These are phyloP conservation scores for Melaleuca alternifolia DNA, from an alignment of 345 rosid genomes.

Conservation along the genomic window DNA sequence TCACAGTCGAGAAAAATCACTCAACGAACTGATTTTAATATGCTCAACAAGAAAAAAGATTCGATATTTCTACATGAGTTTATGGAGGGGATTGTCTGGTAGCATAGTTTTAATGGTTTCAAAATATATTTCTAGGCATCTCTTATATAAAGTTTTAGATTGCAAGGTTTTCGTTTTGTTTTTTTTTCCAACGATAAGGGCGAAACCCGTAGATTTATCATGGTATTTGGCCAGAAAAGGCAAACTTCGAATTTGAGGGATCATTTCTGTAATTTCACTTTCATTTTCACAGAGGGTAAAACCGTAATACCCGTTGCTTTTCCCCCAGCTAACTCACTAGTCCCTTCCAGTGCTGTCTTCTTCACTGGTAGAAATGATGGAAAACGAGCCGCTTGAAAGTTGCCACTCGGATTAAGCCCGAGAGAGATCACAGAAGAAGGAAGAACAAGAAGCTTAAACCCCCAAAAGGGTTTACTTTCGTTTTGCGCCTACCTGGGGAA, in stretches of 20 bases:
- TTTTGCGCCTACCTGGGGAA: neutral
- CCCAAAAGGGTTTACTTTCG: rapidly evolving
- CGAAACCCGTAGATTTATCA: neutral
- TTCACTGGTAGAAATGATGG: no score
- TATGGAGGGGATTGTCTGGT: neutral
- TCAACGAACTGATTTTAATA: no score
- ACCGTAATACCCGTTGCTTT: neutral
- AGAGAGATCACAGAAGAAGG: neutral
- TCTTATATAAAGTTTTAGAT: neutral
- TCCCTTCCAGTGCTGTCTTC: no score
- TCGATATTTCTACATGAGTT: neutral
- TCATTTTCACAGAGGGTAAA: neutral
- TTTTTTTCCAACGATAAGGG: neutral
- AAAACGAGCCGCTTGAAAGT: no score
- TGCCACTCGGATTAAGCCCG: no score
- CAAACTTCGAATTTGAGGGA: no score
- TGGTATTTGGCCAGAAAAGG: no score
- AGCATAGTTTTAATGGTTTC: neutral
- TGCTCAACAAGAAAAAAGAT: neutral
- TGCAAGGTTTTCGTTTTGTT: rapidly evolving
- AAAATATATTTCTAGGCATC: neutral
- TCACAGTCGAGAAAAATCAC: neutral
- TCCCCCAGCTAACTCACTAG: neutral
- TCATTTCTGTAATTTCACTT: no score
- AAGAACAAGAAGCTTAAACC: neutral